Percentiles rank a stretch among this genome's conserved stretches.
phyloP scores from a whole-genome alignment of 768 basidiomycete species.

The Boletus insuetus region DNA sequence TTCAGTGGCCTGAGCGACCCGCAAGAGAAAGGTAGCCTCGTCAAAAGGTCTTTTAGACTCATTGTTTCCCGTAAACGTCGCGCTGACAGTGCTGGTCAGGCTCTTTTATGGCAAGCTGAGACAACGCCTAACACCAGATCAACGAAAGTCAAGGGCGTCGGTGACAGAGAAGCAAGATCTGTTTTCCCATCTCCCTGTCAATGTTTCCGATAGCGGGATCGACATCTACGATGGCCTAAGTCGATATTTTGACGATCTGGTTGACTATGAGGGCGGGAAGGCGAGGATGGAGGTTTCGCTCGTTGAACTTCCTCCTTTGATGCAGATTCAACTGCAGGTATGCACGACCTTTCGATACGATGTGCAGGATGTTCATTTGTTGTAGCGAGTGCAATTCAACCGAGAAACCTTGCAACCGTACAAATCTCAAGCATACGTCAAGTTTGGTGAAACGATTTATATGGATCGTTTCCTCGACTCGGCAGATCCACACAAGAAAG shows the following conservation, averaged over 20 bases:
- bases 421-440: slow-evolving; percentile 95
- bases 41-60: slow-evolving; percentile 60
- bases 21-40: slow-evolving; percentile 69
- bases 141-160: slow-evolving; percentile 45
- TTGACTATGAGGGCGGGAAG: slow-evolving; percentile 85
- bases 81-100: slow-evolving; percentile 34
- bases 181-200: slow-evolving; percentile 92
- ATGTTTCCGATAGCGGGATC: slow-evolving; percentile 83
- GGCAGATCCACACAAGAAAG: slow-evolving; percentile 68
- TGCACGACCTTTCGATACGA: slow-evolving; percentile 14
- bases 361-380: slow-evolving; percentile 6
- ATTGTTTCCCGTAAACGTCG: background rate
- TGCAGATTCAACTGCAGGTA: slow-evolving; percentile 96
- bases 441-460: slow-evolving; percentile 80
- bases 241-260: slow-evolving; percentile 84
- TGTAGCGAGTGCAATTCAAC: slow-evolving; percentile 90
- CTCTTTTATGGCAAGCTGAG: slow-evolving; percentile 89
- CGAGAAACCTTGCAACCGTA: slow-evolving; percentile 86
- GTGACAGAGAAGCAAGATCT: slow-evolving; percentile 86
- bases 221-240: slow-evolving; percentile 95
- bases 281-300: slow-evolving; percentile 85
- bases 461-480: slow-evolving; percentile 91
- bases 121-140: slow-evolving; percentile 48
- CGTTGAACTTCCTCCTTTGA: slow-evolving; percentile 81
- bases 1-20: slow-evolving; percentile 47